phyloP scores from a whole-genome alignment of 2,329 filamentous ascomycete species.

The Leptodontidium sp. region DNA sequence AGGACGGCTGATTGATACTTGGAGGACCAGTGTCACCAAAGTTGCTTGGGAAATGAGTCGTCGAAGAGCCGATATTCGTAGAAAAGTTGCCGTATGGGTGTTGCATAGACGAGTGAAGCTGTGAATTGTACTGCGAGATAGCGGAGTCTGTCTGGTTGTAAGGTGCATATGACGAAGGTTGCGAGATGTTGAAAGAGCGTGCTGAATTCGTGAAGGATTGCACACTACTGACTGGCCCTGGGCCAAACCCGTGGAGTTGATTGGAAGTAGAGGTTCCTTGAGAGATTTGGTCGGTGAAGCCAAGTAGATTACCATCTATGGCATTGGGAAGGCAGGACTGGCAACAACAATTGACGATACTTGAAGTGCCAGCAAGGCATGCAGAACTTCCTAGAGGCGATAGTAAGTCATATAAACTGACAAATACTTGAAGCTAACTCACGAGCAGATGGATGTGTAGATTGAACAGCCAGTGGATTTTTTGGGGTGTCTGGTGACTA shows the following conservation, averaged over 20 bases:
- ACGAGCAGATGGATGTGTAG: background rate
- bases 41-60: background rate
- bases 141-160: conserved; percentile 6
- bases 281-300: too few relatives aligned
- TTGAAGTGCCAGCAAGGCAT: background rate
- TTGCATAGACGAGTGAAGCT: background rate
- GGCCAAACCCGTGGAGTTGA: background rate
- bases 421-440: background rate
- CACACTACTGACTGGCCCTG: background rate
- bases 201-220: background rate
- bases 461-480: background rate
- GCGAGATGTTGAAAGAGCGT: background rate
- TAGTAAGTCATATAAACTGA: background rate
- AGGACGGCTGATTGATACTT: background rate
- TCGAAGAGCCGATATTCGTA: background rate
- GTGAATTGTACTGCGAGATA: background rate
- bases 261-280: background rate
- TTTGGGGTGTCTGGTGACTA: conserved; percentile 8
- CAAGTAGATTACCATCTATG: background rate
- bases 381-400: background rate
- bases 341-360: background rate
- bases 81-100: background rate
- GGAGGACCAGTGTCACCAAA: background rate
- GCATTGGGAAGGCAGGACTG: background rate
- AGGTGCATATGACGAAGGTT: background rate